Base-by-base conservation (phyloP, 345 rosid genomes). In the Kandelia obovata region DNA sequence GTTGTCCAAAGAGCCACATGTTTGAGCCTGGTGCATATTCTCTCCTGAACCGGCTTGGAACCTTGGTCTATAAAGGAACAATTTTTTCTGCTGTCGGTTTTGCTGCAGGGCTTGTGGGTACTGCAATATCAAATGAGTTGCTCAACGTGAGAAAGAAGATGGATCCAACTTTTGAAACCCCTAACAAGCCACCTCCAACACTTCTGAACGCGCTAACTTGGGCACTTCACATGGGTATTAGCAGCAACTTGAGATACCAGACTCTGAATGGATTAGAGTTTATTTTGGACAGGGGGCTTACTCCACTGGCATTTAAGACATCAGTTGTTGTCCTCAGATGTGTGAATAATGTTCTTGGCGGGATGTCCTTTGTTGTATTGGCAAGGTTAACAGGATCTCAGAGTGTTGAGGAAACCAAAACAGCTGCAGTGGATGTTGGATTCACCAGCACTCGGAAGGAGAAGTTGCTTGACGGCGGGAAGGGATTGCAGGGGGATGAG, bases 311-410 rank as follows among this genome's bases (percentile, higher is more conserved):
- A 2, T 96, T 96, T 74, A 92, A 92, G 91, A 79, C 86, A 1
- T 87, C 97, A 0, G 99, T 96, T 64, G 87, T 92, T 67, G 89
- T 74, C 57, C 80, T 96, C 68, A 82, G 99, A 78, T 85, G 92
- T 75, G 68, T 73, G 43, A 96, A 96, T 70, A 96, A 96, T 46
- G 84, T 92, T 16, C 81, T 89, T n/a, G 99, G 99, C 3, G 99
- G 99, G 15, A 79, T 92, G 93, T 74, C 99, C 3, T 96, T 96
- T 81, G 99, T 96, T 37, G 58, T 86, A 10, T 72, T 96, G 73
- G 99, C 99, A 13, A 90, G 98, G 83, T 13, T 96, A 82, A 96
- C 99, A 0, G 99, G 99, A 26, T 82, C 99, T 5, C 99, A 96
- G 79, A 82, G 89, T 27, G 81, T 78, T 34, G 83, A 17, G 27